Percentiles rank a stretch among this genome's conserved stretches.
Evolutionary conservation across 352 stramenopile genomes (phyloP).

Genomic region (Blastocystis sp.): DNA sequence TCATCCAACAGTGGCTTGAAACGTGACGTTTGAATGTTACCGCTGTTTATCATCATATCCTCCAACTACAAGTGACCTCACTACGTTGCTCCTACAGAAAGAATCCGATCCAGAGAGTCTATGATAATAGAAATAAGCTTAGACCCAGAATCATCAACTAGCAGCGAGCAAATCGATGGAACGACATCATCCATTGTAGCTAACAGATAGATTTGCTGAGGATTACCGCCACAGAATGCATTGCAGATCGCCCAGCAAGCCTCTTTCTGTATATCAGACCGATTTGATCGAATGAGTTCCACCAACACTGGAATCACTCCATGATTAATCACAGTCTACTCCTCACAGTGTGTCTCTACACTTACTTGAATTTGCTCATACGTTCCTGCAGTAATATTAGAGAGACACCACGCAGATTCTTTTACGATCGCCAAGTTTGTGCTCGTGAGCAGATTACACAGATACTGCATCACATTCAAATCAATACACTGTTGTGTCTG

Average conservation of each 20-base stretch:
- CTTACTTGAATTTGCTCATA: conserved; percentile 91
- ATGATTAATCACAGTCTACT: conserved; percentile 81
- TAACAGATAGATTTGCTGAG: conserved; percentile 87
- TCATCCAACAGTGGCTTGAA: conserved; percentile 91
- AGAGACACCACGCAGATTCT: conserved; percentile 98
- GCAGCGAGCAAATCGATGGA: conserved; percentile 78
- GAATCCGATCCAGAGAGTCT: conserved; percentile 96
- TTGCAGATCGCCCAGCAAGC: conserved; percentile 97
- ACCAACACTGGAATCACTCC: conserved; percentile 94
- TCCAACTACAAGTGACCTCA: conserved; percentile 71
- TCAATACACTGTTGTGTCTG: conserved; percentile 99
- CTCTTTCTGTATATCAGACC: conserved; percentile 97
- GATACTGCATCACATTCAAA: conserved; percentile 86
- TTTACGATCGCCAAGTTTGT: conserved; percentile 97
- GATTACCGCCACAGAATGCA: conserved; percentile 82
- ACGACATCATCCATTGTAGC: conserved; percentile 88
- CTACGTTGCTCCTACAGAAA: conserved; percentile 76
- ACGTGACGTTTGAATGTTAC: conserved; percentile 79
- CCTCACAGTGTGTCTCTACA: not conserved
- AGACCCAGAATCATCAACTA: conserved; percentile 85
- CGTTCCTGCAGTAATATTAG: conserved; percentile 97
- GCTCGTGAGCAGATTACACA: conserved; percentile 83
- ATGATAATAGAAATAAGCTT: conserved; percentile 96
- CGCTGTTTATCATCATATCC: conserved; percentile 75
- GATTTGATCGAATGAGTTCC: conserved; percentile 85